A percentile compares a stretch with the other conserved stretches of the same genome.
These are phyloP conservation scores for Elaeis oleifera DNA, from an alignment of 202 grass and related monocot species.

Conservation along the genomic window DNA sequence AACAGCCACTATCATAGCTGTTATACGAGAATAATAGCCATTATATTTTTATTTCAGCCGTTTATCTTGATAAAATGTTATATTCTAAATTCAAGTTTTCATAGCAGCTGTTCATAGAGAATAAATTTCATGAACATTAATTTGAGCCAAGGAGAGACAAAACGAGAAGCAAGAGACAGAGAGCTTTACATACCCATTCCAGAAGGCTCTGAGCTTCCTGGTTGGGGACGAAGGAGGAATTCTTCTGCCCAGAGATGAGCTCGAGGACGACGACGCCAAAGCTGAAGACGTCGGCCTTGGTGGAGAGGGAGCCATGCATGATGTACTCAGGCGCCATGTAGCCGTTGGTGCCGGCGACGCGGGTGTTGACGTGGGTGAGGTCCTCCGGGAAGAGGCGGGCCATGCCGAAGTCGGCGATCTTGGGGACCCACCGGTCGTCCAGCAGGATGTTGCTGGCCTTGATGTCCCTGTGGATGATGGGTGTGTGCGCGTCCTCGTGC, in stretches of 20 bases:
- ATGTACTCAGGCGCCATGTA: constrained; percentile 11
- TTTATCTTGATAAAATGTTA: too few species aligned
- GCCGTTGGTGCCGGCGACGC: constrained; percentile 6
- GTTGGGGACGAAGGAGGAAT: constrained; percentile 5
- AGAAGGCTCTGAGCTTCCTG: neutral
- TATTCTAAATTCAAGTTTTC: too few species aligned
- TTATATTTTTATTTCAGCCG: too few species aligned
- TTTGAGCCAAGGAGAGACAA: too few species aligned
- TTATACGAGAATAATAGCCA: too few species aligned
- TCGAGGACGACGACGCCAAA: constrained; percentile 10
- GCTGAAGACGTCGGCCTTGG: constrained; percentile 14
- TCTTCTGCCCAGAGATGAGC: constrained; percentile 4
- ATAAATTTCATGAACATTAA: too few species aligned
- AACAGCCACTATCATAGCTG: too few species aligned
- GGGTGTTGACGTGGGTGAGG: constrained; percentile 1
- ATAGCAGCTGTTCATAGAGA: too few species aligned
- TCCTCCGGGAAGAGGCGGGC: constrained; percentile 7
- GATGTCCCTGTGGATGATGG: constrained; percentile 7
- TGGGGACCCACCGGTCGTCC: constrained; percentile 5
- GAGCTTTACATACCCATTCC: neutral
- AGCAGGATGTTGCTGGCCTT: constrained; percentile 7
- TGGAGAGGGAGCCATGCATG: constrained; percentile 4
- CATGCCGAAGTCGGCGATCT: constrained; percentile 13
- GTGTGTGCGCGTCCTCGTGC: constrained; percentile 2
- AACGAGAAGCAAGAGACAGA: too few species aligned